Evolutionary conservation across 1,284 basidiomycete species (phyloP).

Genomic region (Cerioporus squamosus): DNA sequence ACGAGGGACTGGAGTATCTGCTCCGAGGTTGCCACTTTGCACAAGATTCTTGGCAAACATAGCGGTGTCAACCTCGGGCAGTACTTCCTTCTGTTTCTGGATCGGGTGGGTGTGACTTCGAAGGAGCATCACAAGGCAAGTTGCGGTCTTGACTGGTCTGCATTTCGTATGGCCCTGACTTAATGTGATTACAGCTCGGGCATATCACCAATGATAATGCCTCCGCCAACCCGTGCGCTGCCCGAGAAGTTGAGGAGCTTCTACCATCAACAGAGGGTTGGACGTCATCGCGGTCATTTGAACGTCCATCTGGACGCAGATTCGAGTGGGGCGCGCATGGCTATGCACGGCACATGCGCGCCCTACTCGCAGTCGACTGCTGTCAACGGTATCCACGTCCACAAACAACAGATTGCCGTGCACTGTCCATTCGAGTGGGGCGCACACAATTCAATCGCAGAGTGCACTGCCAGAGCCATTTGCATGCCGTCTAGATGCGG

Average conservation of each 20-base stretch:
- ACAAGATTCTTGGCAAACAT: slow-evolving; percentile 29
- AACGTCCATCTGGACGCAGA: too few relatives aligned
- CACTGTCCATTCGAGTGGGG: too few relatives aligned
- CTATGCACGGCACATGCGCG: too few relatives aligned
- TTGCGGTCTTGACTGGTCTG: neutral
- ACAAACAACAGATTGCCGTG: too few relatives aligned
- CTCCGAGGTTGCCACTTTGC: slow-evolving; percentile 28
- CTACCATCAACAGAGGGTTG: neutral
- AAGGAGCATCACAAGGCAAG: slow-evolving; percentile 28
- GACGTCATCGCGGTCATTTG: slow-evolving; percentile 5
- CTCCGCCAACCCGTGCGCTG: neutral
- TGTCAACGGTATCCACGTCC: too few relatives aligned
- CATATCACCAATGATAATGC: neutral
- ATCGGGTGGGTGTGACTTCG: slow-evolving; percentile 30
- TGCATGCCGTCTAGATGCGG: too few relatives aligned
- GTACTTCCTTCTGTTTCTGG: slow-evolving; percentile 28
- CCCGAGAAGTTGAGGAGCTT: neutral
- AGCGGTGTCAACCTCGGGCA: slow-evolving; percentile 31
- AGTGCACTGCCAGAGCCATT: too few relatives aligned
- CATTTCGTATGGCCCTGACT: neutral
- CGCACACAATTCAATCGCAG: too few relatives aligned
- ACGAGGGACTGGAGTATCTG: neutral
- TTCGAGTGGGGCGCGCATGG: too few relatives aligned
- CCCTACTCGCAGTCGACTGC: too few relatives aligned
- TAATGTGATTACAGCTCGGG: neutral